Percentiles rank a stretch among this genome's conserved stretches.
phyloP scores from a whole-genome alignment of 306 rosid genomes.

The Spatholobus suberectus region DNA sequence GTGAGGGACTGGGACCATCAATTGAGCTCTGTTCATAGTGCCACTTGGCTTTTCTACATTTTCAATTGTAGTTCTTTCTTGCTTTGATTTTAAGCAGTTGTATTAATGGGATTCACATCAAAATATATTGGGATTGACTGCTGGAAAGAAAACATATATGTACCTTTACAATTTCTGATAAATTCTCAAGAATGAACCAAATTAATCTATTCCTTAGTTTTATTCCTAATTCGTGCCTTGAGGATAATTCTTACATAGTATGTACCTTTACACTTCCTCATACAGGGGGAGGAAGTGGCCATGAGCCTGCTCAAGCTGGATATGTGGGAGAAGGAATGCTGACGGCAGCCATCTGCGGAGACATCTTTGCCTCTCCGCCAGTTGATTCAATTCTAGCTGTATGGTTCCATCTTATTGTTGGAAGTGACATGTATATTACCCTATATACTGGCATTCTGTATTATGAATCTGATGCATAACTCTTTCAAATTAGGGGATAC shows the following conservation, averaged over 20 bases:
- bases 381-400: constrained; percentile 83
- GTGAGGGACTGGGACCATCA: constrained; percentile 34
- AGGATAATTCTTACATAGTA: not conserved
- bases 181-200: not conserved
- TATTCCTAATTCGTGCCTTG: not conserved
- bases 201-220: not conserved
- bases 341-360: constrained; percentile 91
- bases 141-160: not conserved
- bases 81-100: not conserved
- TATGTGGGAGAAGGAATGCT: constrained; percentile 93
- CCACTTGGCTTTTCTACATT: not conserved
- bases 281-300: constrained; percentile 91
- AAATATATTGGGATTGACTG: not conserved
- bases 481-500: constrained; percentile 66
- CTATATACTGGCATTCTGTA: constrained; percentile 1
- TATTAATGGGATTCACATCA: not conserved
- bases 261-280: constrained; percentile 7
- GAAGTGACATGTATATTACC: constrained; percentile 14
- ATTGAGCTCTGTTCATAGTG: not conserved
- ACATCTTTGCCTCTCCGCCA: constrained; percentile 78
- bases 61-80: no score
- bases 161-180: not conserved
- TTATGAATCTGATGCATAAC: constrained; percentile 24
- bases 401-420: constrained; percentile 43
- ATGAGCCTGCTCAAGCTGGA: constrained; percentile 84